These are phyloP conservation scores for Saccharomycopsis sp. DNA, from an alignment of 805 yeast genomes.

Conservation along the genomic window DNA sequence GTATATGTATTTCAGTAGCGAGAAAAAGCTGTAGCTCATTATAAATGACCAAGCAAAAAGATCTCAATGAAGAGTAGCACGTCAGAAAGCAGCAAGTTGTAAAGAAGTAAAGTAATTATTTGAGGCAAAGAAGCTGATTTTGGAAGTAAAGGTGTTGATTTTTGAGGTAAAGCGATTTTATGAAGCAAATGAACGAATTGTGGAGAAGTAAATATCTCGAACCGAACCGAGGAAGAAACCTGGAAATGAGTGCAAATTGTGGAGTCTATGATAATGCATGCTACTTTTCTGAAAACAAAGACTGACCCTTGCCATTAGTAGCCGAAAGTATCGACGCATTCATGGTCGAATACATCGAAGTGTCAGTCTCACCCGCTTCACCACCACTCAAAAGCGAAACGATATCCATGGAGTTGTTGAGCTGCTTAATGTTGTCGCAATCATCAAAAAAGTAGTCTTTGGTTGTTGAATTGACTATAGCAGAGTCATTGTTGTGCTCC, in stretches of 20 bases:
- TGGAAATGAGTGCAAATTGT: not conserved
- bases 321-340: not conserved
- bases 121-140: too few species aligned
- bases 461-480: conserved; percentile 2
- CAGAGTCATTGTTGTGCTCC: not conserved
- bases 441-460: conserved; percentile 7
- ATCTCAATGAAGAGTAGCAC: too few species aligned
- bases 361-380: not conserved
- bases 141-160: too few species aligned
- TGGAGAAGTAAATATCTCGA: not conserved
- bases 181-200: not conserved
- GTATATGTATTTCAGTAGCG: too few species aligned
- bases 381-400: not conserved
- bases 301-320: not conserved
- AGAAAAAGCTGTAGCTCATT: too few species aligned
- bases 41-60: not conserved
- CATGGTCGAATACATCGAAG: not conserved
- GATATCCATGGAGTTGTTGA: not conserved
- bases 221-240: not conserved
- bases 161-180: too few species aligned
- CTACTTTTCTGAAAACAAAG: not conserved
- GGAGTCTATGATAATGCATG: too few species aligned
- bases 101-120: too few species aligned
- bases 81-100: too few species aligned
- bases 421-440: conserved; percentile 4